Percentiles rank a stretch among this genome's conserved stretches.
phyloP scores from a whole-genome alignment of 129 eudicot genomes.

The Pseudognaphalium luteoalbum region DNA sequence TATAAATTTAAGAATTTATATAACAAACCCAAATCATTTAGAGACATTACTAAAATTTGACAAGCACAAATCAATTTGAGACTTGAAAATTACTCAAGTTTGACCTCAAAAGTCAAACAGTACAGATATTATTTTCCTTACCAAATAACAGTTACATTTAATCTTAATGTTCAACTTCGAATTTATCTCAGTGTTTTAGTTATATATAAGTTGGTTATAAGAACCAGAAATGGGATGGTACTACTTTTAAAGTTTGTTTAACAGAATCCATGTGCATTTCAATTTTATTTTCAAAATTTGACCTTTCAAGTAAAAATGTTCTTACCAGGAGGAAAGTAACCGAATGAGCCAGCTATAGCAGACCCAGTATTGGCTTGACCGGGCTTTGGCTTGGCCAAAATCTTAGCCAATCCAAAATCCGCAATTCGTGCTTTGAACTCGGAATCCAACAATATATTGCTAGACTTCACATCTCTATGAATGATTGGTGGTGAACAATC shows the following conservation, averaged over 20 bases:
- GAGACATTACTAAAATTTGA: not conserved
- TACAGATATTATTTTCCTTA: not conserved
- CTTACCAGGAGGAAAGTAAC: conserved; percentile 92
- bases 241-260: not conserved
- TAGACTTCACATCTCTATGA: conserved; percentile 80
- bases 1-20: not conserved
- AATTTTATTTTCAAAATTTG: not conserved
- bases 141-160: not conserved
- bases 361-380: conserved; percentile 62
- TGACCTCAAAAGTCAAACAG: conserved; percentile 3
- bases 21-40: not conserved
- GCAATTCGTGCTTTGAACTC: conserved; percentile 69
- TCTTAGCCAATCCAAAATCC: conserved; percentile 78
- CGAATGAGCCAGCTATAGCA: conserved; percentile 78
- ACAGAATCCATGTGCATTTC: not conserved
- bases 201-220: not conserved
- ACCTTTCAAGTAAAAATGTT: conserved; percentile 12
- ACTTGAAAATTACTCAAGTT: not conserved
- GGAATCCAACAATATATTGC: conserved; percentile 69
- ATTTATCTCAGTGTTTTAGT: not conserved
- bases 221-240: not conserved
- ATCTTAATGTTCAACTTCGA: not conserved
- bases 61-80: not conserved
- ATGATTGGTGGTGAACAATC: conserved; percentile 69
- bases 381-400: conserved; percentile 50